Evolutionary conservation across 225 moss, liverwort and hornwort species (phyloP).

Genomic region (Bryoerythrophyllum caledonicum): DNA sequence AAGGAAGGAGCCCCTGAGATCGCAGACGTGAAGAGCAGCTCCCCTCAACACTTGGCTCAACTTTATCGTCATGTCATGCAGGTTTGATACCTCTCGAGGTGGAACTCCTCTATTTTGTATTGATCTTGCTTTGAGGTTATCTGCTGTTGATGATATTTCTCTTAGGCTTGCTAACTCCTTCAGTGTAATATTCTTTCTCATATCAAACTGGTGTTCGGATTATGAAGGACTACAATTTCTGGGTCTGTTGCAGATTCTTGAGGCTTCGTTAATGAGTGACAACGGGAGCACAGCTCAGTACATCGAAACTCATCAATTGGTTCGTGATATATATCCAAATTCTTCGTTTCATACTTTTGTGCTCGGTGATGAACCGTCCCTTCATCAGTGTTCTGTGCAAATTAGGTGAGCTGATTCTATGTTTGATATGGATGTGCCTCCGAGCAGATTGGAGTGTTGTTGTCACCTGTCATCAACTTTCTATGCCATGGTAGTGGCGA

Average conservation of each 20-base stretch:
- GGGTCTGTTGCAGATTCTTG: slow-evolving; percentile 57
- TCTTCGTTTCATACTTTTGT: neutral
- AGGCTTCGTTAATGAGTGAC: slow-evolving; percentile 64
- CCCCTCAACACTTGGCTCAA: slow-evolving; percentile 58
- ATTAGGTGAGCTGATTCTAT: slow-evolving; percentile 13
- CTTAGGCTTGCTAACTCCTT: neutral
- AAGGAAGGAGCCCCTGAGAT: slow-evolving; percentile 16
- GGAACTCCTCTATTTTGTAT: neutral
- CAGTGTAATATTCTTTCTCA: neutral
- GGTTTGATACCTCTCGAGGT: slow-evolving; percentile 33
- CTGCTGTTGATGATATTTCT: neutral
- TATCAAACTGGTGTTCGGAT: neutral
- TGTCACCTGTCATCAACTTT: slow-evolving; percentile 67
- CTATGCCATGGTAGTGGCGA: slow-evolving; percentile 44
- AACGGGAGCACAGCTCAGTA: slow-evolving; percentile 70
- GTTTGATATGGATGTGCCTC: slow-evolving; percentile 14
- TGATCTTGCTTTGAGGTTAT: neutral
- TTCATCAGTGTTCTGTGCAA: neutral
- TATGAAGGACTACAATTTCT: neutral
- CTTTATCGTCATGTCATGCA: slow-evolving; percentile 74
- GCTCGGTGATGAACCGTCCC: neutral
- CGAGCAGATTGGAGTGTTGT: slow-evolving; percentile 66
- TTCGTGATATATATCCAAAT: slow-evolving; percentile 17
- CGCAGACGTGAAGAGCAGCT: slow-evolving; percentile 25
- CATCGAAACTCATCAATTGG: slow-evolving; percentile 68